A percentile compares a stretch with the other conserved stretches of the same genome.
These are phyloP conservation scores for Ilex aquifolium DNA, from an alignment of 257 asterid genomes.

Conservation along the genomic window DNA sequence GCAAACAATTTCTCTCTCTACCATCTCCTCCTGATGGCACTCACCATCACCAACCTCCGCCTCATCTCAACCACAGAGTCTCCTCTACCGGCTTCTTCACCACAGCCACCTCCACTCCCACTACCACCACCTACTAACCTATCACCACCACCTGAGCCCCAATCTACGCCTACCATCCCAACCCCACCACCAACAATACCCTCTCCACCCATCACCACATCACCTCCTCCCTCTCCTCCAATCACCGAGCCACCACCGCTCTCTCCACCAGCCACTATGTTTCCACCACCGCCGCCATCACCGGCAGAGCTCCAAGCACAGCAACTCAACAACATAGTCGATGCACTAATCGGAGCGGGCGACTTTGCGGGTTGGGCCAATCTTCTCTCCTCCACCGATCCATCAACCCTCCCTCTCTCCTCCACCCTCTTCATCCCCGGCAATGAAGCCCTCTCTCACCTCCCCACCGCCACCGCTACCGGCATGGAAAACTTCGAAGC, in stretches of 20 bases:
- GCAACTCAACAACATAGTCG: conserved; percentile 44
- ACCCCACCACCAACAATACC: neutral
- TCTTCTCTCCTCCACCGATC: conserved; percentile 39
- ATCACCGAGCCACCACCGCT: conserved; percentile 13
- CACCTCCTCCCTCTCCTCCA: neutral
- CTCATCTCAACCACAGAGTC: neutral
- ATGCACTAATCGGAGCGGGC: conserved; percentile 51
- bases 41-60: neutral
- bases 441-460: conserved; percentile 38
- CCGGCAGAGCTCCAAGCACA: conserved; percentile 18
- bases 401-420: conserved; percentile 43
- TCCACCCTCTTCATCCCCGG: conserved; percentile 67
- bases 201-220: neutral
- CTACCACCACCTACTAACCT: neutral
- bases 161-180: neutral
- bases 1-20: neutral
- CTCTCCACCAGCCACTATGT: conserved; percentile 10
- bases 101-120: neutral
- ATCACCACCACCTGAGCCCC: neutral
- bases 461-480: conserved; percentile 18
- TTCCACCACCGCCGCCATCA: conserved; percentile 8
- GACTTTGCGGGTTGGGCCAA: conserved; percentile 58
- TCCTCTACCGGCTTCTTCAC: neutral
- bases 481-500: conserved; percentile 29
- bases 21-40: neutral